Evolutionary conservation across 352 stramenopile species (phyloP).

Genomic region (Globisporangium heterothallicum): DNA sequence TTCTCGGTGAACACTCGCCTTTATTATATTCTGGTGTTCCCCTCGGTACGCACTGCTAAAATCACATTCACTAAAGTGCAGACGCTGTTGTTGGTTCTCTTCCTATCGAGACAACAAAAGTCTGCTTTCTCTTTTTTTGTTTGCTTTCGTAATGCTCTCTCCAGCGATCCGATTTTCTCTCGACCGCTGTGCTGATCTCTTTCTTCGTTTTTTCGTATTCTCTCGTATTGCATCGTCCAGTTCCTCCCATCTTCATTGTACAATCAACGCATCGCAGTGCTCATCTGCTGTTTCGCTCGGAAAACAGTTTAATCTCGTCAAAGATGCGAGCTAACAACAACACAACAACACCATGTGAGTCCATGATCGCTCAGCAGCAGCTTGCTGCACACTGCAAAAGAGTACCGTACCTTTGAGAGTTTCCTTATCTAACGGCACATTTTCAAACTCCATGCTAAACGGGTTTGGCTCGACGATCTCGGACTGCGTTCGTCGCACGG

Average conservation of each 20-base stretch:
- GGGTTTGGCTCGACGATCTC: slow-evolving; percentile 69
- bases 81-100: background rate
- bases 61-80: background rate
- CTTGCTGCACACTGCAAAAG: background rate
- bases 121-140: background rate
- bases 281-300: slow-evolving; percentile 67
- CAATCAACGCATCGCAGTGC: background rate
- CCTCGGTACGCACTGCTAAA: background rate
- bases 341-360: slow-evolving; percentile 8
- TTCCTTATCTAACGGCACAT: slow-evolving; percentile 79
- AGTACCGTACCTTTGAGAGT: slow-evolving; percentile 68
- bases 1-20: too few species aligned
- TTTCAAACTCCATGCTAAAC: slow-evolving; percentile 89
- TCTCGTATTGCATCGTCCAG: slow-evolving; percentile 5
- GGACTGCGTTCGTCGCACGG: slow-evolving; percentile 65
- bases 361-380: background rate
- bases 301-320: slow-evolving; percentile 84
- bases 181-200: background rate
- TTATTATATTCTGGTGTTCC: background rate
- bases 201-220: slow-evolving; percentile 3
- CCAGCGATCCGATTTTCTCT: background rate
- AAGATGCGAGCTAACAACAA: slow-evolving; percentile 64
- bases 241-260: background rate
- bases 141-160: background rate
- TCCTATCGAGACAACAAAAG: background rate